phyloP scores from a whole-genome alignment of 441 rosid species.

The Hypseocharis bilobata region DNA sequence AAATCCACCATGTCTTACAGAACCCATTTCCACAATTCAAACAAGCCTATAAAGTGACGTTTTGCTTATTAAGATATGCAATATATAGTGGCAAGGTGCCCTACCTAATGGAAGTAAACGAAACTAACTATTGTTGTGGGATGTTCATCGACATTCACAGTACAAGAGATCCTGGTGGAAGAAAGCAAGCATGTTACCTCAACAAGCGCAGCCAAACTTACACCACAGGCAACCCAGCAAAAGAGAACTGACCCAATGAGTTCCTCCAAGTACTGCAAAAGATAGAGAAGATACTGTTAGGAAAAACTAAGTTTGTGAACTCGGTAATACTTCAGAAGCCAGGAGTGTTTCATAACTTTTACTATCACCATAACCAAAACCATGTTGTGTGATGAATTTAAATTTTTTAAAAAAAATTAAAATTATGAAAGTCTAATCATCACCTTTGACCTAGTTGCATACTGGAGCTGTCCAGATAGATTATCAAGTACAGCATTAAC shows the following conservation, averaged over 20 bases:
- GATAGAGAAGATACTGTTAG: neutral
- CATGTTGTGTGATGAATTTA: neutral
- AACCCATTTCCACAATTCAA: neutral
- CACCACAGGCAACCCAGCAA: conserved; percentile 82
- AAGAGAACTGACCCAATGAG: conserved; percentile 73
- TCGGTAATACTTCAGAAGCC: conserved; percentile 5
- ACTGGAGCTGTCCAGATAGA: conserved; percentile 68
- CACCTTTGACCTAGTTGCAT: conserved; percentile 76
- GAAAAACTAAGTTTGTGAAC: neutral
- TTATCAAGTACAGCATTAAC: conserved; percentile 59
- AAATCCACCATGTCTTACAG: neutral
- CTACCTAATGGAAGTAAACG: no score
- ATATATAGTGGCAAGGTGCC: neutral
- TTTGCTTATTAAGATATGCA: neutral
- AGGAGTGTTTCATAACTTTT: neutral
- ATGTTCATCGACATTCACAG: neutral
- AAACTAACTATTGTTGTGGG: neutral
- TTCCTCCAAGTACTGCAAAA: conserved; percentile 87
- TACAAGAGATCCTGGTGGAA: neutral
- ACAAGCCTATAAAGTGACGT: neutral
- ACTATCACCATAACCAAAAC: neutral
- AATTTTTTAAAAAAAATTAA: neutral
- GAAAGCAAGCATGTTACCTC: conserved; percentile 52
- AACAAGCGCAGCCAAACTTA: conserved; percentile 76
- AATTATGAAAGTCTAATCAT: neutral